Evolutionary conservation across 148 eudicot species (phyloP).

Genomic region (Salicornia ramosissima): DNA sequence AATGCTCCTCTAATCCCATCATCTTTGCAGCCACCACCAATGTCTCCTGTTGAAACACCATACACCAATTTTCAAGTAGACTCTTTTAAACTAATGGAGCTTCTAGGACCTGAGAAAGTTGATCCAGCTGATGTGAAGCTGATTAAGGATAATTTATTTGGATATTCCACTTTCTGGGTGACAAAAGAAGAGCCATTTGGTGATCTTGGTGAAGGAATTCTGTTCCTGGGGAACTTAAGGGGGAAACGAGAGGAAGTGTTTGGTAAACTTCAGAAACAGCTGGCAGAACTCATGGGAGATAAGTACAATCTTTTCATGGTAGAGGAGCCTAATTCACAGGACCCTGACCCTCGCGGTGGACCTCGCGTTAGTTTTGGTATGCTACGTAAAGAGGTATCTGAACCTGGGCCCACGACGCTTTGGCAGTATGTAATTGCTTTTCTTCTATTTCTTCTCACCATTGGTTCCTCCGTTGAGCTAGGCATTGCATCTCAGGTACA

Average conservation of each 20-base stretch:
- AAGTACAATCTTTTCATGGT: conserved; percentile 96
- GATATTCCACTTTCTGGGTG: conserved; percentile 97
- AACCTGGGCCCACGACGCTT: conserved; percentile 86
- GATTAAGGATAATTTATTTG: conserved; percentile 85
- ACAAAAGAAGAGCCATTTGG: conserved; percentile 98
- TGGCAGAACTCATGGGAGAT: conserved; percentile 74
- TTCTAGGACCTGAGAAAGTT: conserved; percentile 96
- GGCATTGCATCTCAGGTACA: conserved; percentile 99
- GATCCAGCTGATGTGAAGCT: conserved; percentile 87
- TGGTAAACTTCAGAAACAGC: conserved; percentile 79
- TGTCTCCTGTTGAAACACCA: conserved; percentile 53
- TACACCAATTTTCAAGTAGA: conserved; percentile 83
- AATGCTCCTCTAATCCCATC: conserved; percentile 14
- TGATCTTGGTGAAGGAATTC: conserved; percentile 91
- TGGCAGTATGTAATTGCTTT: conserved; percentile 98
- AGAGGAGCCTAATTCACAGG: conserved; percentile 96
- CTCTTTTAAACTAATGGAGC: conserved; percentile 94
- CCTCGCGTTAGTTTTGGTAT: conserved; percentile 98
- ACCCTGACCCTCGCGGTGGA: conserved; percentile 94
- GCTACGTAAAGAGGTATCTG: conserved; percentile 96
- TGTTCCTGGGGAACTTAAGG: conserved; percentile 93
- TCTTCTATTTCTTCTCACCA: conserved; percentile 78
- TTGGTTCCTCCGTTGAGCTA: conserved; percentile 96
- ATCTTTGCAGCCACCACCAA: conserved; percentile 51
- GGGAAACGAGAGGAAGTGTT: conserved; percentile 85